phyloP scores from a whole-genome alignment of 75 land plant species.

The Larix kaempferi region DNA sequence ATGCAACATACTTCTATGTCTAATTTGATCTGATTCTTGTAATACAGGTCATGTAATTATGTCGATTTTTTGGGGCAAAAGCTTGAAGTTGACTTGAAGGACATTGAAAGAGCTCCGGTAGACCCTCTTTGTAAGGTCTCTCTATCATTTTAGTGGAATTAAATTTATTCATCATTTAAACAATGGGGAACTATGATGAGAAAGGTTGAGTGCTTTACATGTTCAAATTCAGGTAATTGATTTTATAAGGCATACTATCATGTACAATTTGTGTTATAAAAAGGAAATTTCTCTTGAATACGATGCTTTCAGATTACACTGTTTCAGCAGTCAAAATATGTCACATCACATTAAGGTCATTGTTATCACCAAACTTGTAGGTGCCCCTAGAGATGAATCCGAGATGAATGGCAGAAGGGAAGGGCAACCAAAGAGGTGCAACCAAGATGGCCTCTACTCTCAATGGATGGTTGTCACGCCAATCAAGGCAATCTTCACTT shows the following conservation, averaged over 20 bases:
- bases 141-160: not conserved
- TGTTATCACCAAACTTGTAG: no score
- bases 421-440: no score
- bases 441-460: no score
- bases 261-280: not conserved
- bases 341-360: not conserved
- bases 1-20: no score
- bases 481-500: no score
- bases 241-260: not conserved
- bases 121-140: constrained; percentile 51
- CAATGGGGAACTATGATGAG: not conserved
- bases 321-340: not conserved
- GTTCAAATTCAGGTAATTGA: not conserved
- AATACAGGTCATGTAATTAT: constrained; percentile 57
- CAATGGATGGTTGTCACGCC: no score
- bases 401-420: no score
- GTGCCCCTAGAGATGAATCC: no score
- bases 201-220: not conserved
- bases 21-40: not conserved
- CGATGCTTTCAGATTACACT: not conserved
- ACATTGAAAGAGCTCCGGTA: constrained; percentile 34
- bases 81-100: constrained; percentile 54
- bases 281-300: not conserved
- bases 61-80: constrained; percentile 52
- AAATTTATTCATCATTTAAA: not conserved